Percentiles rank a stretch among this genome's conserved stretches.
Conservation (phyloP, 2,329 filamentous ascomycete genomes). For the Fusarium sp. region DNA sequence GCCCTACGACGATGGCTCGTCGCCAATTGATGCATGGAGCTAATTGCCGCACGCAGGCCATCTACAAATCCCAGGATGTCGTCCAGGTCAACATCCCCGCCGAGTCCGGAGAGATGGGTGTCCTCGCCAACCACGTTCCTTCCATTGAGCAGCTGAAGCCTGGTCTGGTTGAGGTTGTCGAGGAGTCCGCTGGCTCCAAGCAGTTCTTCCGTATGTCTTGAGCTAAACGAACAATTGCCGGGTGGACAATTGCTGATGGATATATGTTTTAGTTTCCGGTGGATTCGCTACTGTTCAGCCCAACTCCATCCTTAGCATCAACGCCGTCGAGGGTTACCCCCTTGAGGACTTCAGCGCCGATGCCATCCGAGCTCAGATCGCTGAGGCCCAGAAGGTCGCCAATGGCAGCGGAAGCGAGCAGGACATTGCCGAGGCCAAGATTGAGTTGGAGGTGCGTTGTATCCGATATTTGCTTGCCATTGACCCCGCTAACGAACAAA, state of each 20-base stretch:
- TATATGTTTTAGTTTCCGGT: slow-evolving; percentile 80
- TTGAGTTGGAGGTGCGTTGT: slow-evolving; percentile 88
- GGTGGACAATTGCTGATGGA: slow-evolving; percentile 40
- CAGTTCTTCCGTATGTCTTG: slow-evolving; percentile 93
- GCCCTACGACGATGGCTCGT: slow-evolving; percentile 36
- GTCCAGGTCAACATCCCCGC: slow-evolving; percentile 99
- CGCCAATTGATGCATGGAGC: slow-evolving; percentile 53
- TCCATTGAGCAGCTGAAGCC: slow-evolving; percentile 99
- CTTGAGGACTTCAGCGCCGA: slow-evolving; percentile 97
- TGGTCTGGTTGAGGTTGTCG: slow-evolving; percentile 93
- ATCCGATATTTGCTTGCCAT: slow-evolving; percentile 4
- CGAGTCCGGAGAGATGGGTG: slow-evolving; percentile 99
- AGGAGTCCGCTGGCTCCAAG: slow-evolving; percentile 91
- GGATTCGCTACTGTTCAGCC: slow-evolving; percentile 98
- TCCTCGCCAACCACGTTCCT: slow-evolving; percentile 98
- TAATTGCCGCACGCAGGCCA: slow-evolving; percentile 75
- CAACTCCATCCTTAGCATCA: slow-evolving; percentile 95
- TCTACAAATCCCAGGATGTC: slow-evolving; percentile 78
- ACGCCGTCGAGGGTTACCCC: slow-evolving; percentile 94
- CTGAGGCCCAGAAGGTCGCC: slow-evolving; percentile 96
- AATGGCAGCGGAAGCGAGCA: slow-evolving; percentile 92
- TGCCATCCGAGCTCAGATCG: slow-evolving; percentile 88
- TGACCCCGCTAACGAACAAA: slow-evolving; percentile 55
- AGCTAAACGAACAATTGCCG: slow-evolving; percentile 8
- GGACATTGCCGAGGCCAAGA: slow-evolving; percentile 98